A percentile compares a stretch with the other conserved stretches of the same genome.
Conservation (phyloP, 163 green algal species). For the Chlorella variabilis region DNA sequence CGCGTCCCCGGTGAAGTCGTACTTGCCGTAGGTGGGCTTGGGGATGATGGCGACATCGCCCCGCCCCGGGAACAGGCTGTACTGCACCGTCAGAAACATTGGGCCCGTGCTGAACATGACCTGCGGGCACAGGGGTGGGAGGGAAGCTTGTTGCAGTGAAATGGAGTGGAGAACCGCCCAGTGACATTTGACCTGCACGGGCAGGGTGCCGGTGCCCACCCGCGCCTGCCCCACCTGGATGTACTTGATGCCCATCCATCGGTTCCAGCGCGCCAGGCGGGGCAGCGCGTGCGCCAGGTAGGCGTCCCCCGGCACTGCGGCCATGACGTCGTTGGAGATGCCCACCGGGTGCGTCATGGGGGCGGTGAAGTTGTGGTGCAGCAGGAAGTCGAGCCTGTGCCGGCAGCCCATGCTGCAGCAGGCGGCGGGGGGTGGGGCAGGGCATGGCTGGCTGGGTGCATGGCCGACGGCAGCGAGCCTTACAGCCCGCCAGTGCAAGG, state of each 20-base stretch:
- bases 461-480: no score
- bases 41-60: conserved; percentile 56
- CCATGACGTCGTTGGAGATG: conserved; percentile 69
- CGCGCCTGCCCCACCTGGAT: conserved; percentile 38
- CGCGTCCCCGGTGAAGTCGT: conserved; percentile 38
- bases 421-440: not conserved
- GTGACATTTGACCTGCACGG: no score
- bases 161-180: no score
- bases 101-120: conserved; percentile 78
- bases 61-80: conserved; percentile 28
- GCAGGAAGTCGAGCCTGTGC: conserved; percentile 20
- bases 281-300: conserved; percentile 47
- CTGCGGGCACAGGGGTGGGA: not conserved
- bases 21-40: conserved; percentile 69
- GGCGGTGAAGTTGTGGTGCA: conserved; percentile 54
- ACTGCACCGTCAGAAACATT: conserved; percentile 77
- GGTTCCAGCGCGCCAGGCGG: conserved; percentile 51
- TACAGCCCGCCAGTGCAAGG: no score
- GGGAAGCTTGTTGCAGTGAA: not conserved
- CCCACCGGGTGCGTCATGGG: conserved; percentile 69
- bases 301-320: conserved; percentile 38
- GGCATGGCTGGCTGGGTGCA: not conserved
- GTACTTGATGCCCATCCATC: conserved; percentile 65
- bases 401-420: conserved; percentile 36
- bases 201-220: no score